Percentiles rank a stretch among this genome's conserved stretches.
phyloP scores from a whole-genome alignment of 192 early-diverging fungal genomes.

The Chytriomyces hyalinus region DNA sequence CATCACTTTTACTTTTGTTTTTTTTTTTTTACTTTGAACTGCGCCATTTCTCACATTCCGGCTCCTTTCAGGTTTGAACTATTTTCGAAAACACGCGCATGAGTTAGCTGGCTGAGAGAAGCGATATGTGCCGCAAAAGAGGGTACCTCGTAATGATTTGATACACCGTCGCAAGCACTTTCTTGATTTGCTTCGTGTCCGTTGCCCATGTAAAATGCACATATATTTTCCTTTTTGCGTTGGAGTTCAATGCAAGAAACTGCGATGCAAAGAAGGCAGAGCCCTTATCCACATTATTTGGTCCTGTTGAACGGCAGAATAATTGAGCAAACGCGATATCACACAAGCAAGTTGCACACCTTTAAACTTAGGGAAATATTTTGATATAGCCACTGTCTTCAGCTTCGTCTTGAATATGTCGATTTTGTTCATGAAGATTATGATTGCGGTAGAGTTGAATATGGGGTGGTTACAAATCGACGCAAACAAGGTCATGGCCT shows the following conservation, averaged over 20 bases:
- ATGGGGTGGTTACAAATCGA: slow-evolving; percentile 49
- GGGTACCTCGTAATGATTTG: slow-evolving; percentile 30
- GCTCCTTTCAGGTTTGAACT: slow-evolving; percentile 24
- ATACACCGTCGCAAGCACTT: slow-evolving; percentile 44
- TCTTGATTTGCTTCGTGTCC: slow-evolving; percentile 60
- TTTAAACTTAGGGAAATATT: slow-evolving; percentile 61
- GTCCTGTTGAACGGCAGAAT: slow-evolving; percentile 36
- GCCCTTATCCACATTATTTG: slow-evolving; percentile 50
- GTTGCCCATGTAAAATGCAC: slow-evolving; percentile 69
- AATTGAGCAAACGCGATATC: neutral
- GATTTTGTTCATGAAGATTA: slow-evolving; percentile 72
- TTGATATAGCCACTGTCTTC: slow-evolving; percentile 45
- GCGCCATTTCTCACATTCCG: neutral
- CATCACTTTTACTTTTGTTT: too few relatives aligned
- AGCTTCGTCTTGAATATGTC: slow-evolving; percentile 66
- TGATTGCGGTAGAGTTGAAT: slow-evolving; percentile 56
- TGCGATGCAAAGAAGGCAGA: slow-evolving; percentile 50
- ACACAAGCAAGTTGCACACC: slow-evolving; percentile 34
- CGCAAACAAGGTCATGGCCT: slow-evolving; percentile 43
- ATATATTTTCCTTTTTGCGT: slow-evolving; percentile 56
- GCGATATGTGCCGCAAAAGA: too few relatives aligned
- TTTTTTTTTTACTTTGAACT: too few relatives aligned
- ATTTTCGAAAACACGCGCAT: neutral
- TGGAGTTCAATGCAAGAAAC: slow-evolving; percentile 48
- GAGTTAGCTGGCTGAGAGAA: neutral